A percentile compares a stretch with the other conserved stretches of the same genome.
phyloP scores from a whole-genome alignment of 2,329 filamentous ascomycete species.

The Pestalotiopsis sp. region DNA sequence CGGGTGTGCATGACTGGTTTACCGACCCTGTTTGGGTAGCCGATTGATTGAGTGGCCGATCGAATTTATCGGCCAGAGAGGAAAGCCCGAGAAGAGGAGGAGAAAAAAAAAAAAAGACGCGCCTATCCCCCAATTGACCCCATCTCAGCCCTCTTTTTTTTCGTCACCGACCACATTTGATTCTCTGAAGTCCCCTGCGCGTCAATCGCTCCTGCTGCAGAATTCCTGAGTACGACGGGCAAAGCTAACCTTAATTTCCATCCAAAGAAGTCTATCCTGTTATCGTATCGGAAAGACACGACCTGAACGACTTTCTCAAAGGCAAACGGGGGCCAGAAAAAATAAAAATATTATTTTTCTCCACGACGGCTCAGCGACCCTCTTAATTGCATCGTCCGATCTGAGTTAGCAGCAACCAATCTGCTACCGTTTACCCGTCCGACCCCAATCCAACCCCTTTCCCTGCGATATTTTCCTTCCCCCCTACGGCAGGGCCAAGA shows the following conservation, averaged over 20 bases:
- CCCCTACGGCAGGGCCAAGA: not conserved
- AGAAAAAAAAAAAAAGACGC: not conserved
- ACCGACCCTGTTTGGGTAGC: not conserved
- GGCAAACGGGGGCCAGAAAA: conserved; percentile 3
- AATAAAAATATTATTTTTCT: not conserved
- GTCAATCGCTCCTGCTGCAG: not conserved
- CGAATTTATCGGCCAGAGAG: not conserved
- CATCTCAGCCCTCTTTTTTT: not conserved
- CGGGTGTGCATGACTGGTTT: not conserved
- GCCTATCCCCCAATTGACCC: not conserved
- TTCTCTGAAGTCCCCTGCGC: not conserved
- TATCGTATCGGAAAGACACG: not conserved
- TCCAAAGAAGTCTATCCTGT: not conserved
- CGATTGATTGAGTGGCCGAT: not conserved
- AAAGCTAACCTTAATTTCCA: conserved; percentile 7
- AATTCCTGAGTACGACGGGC: not conserved
- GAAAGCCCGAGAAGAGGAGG: not conserved
- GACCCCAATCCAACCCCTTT: not conserved
- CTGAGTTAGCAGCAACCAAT: not conserved
- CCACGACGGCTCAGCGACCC: not conserved
- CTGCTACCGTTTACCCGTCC: not conserved
- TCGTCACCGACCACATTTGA: conserved; percentile 5
- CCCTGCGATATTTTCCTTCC: not conserved
- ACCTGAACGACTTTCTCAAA: not conserved
- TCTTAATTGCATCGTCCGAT: not conserved